Evolutionary conservation across 2,329 filamentous ascomycete genomes (phyloP), one percentile per base, ranked within the genome.

Genomic region (Sporothrix mexicana): DNA sequence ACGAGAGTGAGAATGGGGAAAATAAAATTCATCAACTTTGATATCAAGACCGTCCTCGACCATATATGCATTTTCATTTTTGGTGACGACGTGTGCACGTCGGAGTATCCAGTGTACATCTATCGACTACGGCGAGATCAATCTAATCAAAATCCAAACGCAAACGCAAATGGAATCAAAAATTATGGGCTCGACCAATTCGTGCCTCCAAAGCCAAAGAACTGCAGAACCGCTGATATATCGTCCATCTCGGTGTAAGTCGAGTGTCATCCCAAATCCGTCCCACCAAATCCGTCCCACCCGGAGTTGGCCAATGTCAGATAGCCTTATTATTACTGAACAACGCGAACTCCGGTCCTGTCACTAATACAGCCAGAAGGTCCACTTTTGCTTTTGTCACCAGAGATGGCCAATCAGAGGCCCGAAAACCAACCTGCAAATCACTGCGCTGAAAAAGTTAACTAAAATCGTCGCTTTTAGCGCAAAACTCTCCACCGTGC

Each of bases 311-410:
- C n/a, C n/a, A n/a, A n/a, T n/a, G n/a, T n/a, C n/a, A n/a, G n/a
- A n/a, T n/a, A n/a, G n/a, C n/a, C n/a, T n/a, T n/a, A n/a, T n/a
- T n/a, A n/a, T n/a, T 62, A 62, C 30, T 62, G 59, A 62, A 62
- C 59, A 62, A 41, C 25, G 55, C 55, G 55, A 43, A 62, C n/a
- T 62, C 59, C 59, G 30, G 20, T 43, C 36, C 36, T 23, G 23
- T 25, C 51, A 55, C 36, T 15, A 62, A 43, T 17, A 62, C 30
- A 10, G n/a, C 17, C 59, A 36, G 23, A 36, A 62, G 43, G 13
- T 10, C 59, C 59, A 36, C 59, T 62, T 62, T 62, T 62, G n/a
- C 59, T 43, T 62, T 62, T 62, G 59, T 43, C 36, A 43, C 36
- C 30, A 3, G 7, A 36, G 20, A 36, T 36, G 25, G 25, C 59